Evolutionary conservation across 805 yeast genomes (phyloP).

Genomic region (Metschnikowia santaceciliae): DNA sequence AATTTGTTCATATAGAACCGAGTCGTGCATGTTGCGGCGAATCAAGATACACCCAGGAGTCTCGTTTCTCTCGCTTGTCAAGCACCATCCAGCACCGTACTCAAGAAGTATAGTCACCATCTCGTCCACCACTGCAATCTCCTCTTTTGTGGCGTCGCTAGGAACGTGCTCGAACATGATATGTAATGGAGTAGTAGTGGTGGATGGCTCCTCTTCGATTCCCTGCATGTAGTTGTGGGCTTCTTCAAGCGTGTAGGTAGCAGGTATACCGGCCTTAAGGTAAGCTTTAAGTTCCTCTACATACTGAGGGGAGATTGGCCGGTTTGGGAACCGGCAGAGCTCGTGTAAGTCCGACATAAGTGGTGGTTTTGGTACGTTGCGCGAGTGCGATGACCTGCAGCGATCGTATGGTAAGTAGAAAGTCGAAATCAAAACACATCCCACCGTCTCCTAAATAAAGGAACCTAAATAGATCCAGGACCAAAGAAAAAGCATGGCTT

Average conservation of each 20-base stretch:
- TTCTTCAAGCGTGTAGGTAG: constrained; percentile 80
- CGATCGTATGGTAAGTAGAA: not conserved
- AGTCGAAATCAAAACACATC: not conserved
- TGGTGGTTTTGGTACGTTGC: not conserved
- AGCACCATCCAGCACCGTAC: constrained; percentile 92
- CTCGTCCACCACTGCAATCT: constrained; percentile 35
- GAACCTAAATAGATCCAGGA: too few relatives aligned
- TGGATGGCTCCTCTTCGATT: constrained; percentile 26
- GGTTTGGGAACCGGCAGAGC: constrained; percentile 42
- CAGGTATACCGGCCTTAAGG: constrained; percentile 66
- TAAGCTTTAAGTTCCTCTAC: constrained; percentile 42
- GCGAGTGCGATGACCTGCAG: constrained; percentile 3
- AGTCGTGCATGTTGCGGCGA: constrained; percentile 42
- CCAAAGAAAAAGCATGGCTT: too few relatives aligned
- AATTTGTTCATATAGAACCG: constrained; percentile 43
- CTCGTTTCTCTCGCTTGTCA: constrained; percentile 62
- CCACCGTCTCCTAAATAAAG: too few relatives aligned
- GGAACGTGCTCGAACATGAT: constrained; percentile 54
- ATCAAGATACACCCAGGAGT: constrained; percentile 83
- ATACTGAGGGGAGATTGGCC: constrained; percentile 52
- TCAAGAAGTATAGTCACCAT: constrained; percentile 68
- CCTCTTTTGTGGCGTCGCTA: constrained; percentile 44
- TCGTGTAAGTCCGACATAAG: constrained; percentile 72
- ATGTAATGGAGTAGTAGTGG: constrained; percentile 79
- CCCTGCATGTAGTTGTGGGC: constrained; percentile 53